These are phyloP conservation scores for Alternaria angustiovoidea DNA, from an alignment of 2,329 filamentous ascomycete genomes.

Conservation along the genomic window DNA sequence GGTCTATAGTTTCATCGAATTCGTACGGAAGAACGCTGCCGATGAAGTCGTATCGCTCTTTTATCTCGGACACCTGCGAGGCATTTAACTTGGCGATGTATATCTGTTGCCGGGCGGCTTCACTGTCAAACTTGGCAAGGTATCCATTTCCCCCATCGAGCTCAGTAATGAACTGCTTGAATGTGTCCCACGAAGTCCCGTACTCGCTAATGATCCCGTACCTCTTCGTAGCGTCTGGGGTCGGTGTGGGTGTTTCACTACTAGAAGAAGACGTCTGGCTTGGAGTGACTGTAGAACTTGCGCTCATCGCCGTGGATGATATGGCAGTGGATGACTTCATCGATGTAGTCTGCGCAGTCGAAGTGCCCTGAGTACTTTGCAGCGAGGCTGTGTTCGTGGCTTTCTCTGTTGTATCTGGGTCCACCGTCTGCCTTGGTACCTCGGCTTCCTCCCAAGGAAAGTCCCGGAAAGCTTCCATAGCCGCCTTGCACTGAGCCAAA, in stretches of 20 bases:
- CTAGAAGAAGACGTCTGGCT: neutral
- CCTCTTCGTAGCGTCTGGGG: too few species aligned
- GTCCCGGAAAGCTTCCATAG: slow-evolving; percentile 19
- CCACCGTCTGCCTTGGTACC: neutral
- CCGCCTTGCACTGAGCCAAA: slow-evolving; percentile 10
- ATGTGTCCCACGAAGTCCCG: too few species aligned
- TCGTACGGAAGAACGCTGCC: too few species aligned
- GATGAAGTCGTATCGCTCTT: too few species aligned
- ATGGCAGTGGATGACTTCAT: neutral
- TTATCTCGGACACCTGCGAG: too few species aligned
- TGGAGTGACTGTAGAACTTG: neutral
- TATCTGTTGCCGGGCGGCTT: too few species aligned
- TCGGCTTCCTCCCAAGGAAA: slow-evolving; percentile 22
- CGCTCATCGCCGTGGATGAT: neutral
- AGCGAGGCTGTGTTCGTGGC: neutral
- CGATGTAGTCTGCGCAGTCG: neutral
- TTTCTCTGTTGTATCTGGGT: neutral
- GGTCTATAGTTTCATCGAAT: too few species aligned
- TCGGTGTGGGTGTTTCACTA: neutral
- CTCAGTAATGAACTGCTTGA: too few species aligned
- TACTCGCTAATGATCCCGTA: too few species aligned
- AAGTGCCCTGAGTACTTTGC: neutral
- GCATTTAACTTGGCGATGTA: too few species aligned
- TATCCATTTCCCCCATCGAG: too few species aligned
- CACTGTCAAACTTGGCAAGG: too few species aligned